Percentiles rank a stretch among this genome's conserved stretches.
Conservation (phyloP, 768 basidiomycete species). For the Lentinula lateritia region DNA sequence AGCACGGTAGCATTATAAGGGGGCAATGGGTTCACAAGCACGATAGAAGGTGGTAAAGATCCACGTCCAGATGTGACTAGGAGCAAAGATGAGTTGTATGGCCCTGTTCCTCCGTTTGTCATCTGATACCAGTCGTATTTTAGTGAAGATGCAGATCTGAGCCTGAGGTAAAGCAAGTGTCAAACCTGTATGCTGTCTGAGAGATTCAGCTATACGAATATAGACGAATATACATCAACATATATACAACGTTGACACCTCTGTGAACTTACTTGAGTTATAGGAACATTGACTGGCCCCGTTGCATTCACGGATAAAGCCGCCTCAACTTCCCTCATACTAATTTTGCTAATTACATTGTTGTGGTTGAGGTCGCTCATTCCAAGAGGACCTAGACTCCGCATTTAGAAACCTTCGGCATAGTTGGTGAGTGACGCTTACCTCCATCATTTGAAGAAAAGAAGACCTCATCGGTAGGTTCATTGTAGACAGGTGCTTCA, state of each 20-base stretch:
- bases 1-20: constrained; percentile 67
- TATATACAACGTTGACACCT: not conserved
- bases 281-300: constrained; percentile 40
- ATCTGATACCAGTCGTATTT: constrained; percentile 23
- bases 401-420: not conserved
- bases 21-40: constrained; percentile 54
- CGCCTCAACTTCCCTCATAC: constrained; percentile 46
- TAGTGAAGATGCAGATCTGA: not conserved
- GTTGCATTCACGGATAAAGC: constrained; percentile 32
- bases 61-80: constrained; percentile 66
- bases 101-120: constrained; percentile 67
- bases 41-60: constrained; percentile 53
- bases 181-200: constrained; percentile 43
- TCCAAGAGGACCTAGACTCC: constrained; percentile 32
- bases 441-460: constrained; percentile 72
- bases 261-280: constrained; percentile 30
- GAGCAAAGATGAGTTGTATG: constrained; percentile 51
- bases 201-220: constrained; percentile 43
- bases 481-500: constrained; percentile 68
- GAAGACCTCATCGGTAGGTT: constrained; percentile 66
- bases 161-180: not conserved
- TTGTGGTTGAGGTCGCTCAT: constrained; percentile 60
- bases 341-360: constrained; percentile 59
- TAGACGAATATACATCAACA: not conserved
- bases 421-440: not conserved